These are phyloP conservation scores for Kwoniella shivajii DNA, from an alignment of 1,284 basidiomycete genomes.

Conservation along the genomic window DNA sequence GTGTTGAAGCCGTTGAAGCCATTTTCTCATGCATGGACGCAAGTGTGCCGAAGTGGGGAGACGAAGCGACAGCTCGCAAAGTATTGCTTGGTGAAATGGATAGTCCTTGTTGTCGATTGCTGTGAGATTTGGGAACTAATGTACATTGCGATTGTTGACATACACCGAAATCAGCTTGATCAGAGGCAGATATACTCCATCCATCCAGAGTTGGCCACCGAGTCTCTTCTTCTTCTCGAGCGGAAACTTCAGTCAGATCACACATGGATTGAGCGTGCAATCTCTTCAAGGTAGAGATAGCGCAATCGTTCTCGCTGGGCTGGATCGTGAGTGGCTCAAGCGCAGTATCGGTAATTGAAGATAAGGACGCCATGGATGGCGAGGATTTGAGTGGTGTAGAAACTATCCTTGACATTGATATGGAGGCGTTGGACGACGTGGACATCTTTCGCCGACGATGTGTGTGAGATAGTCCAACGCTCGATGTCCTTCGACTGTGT, in stretches of 20 bases:
- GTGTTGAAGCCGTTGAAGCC: slow-evolving; percentile 9
- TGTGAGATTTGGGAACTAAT: not conserved
- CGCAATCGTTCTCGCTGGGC: not conserved
- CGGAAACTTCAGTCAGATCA: not conserved
- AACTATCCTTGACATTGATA: slow-evolving; percentile 13
- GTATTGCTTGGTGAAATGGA: not conserved
- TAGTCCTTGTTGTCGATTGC: not conserved
- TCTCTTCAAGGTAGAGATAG: slow-evolving; percentile 9
- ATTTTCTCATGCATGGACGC: not conserved
- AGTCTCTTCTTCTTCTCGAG: not conserved
- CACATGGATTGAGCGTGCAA: slow-evolving; percentile 5
- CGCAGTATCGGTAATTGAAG: not conserved
- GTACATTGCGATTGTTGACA: slow-evolving; percentile 5
- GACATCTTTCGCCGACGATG: slow-evolving; percentile 16
- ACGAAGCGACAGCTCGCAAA: slow-evolving; percentile 35
- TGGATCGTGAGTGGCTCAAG: not conserved
- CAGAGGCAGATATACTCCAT: slow-evolving; percentile 14
- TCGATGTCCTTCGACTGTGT: not conserved
- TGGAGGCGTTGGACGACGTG: slow-evolving; percentile 15
- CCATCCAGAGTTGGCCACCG: slow-evolving; percentile 19
- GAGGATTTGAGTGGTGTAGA: slow-evolving; percentile 31
- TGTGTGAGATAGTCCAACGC: not conserved
- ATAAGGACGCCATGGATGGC: slow-evolving; percentile 21
- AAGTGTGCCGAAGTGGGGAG: slow-evolving; percentile 24
- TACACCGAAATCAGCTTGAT: not conserved